phyloP scores from a whole-genome alignment of 306 rosid species.

The Carpinus viminea region DNA sequence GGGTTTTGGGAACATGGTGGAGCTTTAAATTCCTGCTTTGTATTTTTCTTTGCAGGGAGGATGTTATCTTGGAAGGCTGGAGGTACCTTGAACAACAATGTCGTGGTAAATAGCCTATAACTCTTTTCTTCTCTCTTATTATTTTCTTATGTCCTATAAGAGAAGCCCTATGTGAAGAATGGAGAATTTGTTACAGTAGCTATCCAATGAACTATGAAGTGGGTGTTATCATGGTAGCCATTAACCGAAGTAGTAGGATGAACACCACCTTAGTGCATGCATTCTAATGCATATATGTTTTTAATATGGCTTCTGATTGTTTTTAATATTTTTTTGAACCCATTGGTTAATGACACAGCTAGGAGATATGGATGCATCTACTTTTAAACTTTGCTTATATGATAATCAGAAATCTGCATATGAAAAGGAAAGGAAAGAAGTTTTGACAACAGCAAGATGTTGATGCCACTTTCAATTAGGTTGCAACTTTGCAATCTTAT shows the following conservation, averaged over 20 bases:
- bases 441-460: neutral
- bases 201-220: too few relatives aligned
- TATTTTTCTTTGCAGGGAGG: constrained; percentile 47
- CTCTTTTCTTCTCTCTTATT: too few relatives aligned
- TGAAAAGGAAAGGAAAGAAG: neutral
- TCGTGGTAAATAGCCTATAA: constrained; percentile 54
- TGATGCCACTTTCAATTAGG: neutral
- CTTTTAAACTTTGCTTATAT: neutral
- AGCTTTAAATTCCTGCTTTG: neutral
- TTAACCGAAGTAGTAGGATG: too few relatives aligned
- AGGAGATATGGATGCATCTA: neutral
- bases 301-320: too few relatives aligned
- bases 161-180: neutral
- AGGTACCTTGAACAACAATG: constrained; percentile 54
- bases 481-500: neutral
- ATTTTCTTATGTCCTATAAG: too few relatives aligned
- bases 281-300: too few relatives aligned
- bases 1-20: neutral
- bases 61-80: constrained; percentile 75
- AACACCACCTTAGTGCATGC: too few relatives aligned
- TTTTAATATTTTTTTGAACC: too few relatives aligned
- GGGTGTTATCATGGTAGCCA: too few relatives aligned
- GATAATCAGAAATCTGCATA: neutral
- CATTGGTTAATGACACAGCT: neutral
- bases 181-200: neutral